Base-by-base conservation (phyloP, 768 basidiomycete species). In the Leccinellum luteum region DNA sequence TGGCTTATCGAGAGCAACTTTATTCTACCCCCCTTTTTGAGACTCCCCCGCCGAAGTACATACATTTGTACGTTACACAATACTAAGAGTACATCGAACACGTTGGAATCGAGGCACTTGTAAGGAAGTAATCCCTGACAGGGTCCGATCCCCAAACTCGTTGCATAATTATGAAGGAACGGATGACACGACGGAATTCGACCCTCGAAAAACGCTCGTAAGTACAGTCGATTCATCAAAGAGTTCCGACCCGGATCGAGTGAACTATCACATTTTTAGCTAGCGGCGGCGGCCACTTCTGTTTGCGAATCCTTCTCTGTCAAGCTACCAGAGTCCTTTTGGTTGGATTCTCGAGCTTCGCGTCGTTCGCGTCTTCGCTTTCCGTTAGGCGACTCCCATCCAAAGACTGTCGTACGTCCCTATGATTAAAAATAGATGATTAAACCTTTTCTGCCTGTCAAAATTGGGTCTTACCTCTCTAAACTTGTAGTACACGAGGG, bases 401-500 rank as follows among this genome's bases (percentile, higher is more conserved):
- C 85, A 45, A 87, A 69, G 51, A 89, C 55, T 53, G 70, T 85
- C n/a, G 81, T 84, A 41, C 87, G 83, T 38, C 87, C 87, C 86
- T 87, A 63, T 27, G 17, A 5, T 30, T 25, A 25, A 21, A 48
- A 3, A 31, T 13, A 53, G 9, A 52, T 51, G 30, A 17, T 48
- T 19, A 34, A 17, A 19, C 23, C 5, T 13, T 31, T 47, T 5
- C 19, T 28, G 41, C 14, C 13, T 7, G 13, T 13, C 15, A 19
- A 13, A 50, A 9, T 43, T 14, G 7, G 43, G 64, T 73, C 1
- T 55, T 59, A 79, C 84, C 76, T 85, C 83, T 52, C 64, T 77
- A 66, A 72, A 90, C 73, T 92, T 92, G 77, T 90, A 74, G 62
- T 74, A 81, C 51, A 89, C 66, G 52, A 98, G 79, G 3, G 76